Percentiles rank a stretch among this genome's conserved stretches.
These are phyloP conservation scores for Friedmanniomyces endolithicus DNA, from an alignment of 495 filamentous ascomycete genomes.

Conservation along the genomic window DNA sequence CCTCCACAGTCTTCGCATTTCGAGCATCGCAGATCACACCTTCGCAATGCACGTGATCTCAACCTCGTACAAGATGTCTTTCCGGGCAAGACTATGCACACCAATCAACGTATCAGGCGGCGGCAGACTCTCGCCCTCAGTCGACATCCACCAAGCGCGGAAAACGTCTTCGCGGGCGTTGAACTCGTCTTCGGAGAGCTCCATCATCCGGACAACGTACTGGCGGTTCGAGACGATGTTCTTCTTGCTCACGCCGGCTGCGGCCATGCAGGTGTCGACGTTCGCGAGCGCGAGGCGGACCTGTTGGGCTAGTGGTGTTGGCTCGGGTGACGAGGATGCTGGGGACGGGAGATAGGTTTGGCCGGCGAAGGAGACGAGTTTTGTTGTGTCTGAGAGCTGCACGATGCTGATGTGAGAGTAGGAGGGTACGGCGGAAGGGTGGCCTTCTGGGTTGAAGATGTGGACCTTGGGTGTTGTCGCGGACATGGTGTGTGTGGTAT, in stretches of 20 bases:
- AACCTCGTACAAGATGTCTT: conserved; percentile 3
- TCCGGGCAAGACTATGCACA: conserved; percentile 4
- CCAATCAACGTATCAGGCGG: conserved; percentile 9
- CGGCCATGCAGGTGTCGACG: conserved; percentile 3
- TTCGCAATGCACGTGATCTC: conserved; percentile 1
- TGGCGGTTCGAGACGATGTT: conserved; percentile 7
- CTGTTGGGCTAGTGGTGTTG: neutral
- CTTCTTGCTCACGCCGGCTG: neutral
- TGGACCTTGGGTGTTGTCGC: neutral
- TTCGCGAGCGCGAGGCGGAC: conserved; percentile 1
- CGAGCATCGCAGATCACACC: neutral
- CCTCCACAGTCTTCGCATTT: neutral
- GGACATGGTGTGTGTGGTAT: neutral
- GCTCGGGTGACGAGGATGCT: neutral
- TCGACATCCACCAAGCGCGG: neutral
- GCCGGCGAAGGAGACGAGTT: conserved; percentile 6
- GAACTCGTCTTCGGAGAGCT: neutral
- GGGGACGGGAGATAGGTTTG: neutral
- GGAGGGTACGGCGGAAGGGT: neutral
- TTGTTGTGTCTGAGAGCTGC: neutral
- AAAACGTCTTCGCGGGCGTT: neutral
- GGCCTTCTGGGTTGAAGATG: conserved; percentile 1
- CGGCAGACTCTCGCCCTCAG: neutral
- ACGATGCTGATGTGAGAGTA: conserved; percentile 7
- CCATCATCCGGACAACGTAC: conserved; percentile 2